Base-by-base conservation (phyloP, 2,329 filamentous ascomycete species). In the Scleromitrula shiraiana region DNA sequence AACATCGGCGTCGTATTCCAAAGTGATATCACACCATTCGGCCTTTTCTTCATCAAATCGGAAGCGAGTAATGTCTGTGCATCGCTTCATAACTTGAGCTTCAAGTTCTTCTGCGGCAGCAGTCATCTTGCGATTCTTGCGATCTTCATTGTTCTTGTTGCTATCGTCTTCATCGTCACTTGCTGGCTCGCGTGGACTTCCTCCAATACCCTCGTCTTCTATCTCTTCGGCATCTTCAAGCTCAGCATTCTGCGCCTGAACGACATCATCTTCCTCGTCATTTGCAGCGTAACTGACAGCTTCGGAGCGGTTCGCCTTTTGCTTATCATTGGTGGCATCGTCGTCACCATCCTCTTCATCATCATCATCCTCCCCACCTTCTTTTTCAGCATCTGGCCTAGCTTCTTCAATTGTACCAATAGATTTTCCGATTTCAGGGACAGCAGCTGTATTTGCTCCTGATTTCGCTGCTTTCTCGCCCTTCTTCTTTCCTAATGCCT, bases 221-320 rank as follows among this genome's bases (percentile, higher is more conserved):
- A 70, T 67, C 17, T 73, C 68, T 12, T 58, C 54, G 4, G 17
- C n/a, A 48, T 83, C 80, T 29, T 80, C 74, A 41, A 75, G 75
- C 17, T 80, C 78, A 19, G 71, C 67, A 2, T 74, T 72, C 49
- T 77, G 74, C 44, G 72, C 71, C 58, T 84, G 82, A 46, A 94
- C 80, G 29, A 77, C 82, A 56, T 88, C 78, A 61, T 97, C 93
- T 4, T 91, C 91, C 5, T 95, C 90, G 62, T 97, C 93, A 39
- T 95, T 94, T 27, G 83, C 87, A 32, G 88, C 91, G 58, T 96
- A 97, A 12, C 88, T 93, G 2, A 91, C 82, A 24, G 84, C 86
- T 66, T 95, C 86, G 44, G 77, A 73, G 33, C 86, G 82, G 64
- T 95, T 93, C 38, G 81, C 79, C 59, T 77, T 80, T 61, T 82